phyloP scores from a whole-genome alignment of 108 stramenopile species.

The Epithemia pelagica region DNA sequence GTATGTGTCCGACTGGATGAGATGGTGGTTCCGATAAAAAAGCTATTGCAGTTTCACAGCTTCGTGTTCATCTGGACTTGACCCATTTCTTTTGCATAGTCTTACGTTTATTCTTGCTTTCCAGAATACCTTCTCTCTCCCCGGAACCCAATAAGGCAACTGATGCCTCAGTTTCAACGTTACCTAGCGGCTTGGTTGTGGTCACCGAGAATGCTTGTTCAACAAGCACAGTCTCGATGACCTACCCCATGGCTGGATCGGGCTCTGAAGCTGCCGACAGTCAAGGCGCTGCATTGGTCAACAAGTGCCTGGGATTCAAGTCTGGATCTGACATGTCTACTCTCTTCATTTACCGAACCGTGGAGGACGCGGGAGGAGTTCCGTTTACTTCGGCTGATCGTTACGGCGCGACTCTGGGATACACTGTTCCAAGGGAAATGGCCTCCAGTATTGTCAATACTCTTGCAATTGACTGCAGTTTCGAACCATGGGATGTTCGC shows the following conservation, averaged over 20 bases:
- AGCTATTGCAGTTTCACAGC: too few species aligned
- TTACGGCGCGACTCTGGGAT: conserved; percentile 66
- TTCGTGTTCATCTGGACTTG: too few species aligned
- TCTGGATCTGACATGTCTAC: conserved; percentile 71
- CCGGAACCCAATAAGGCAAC: conserved; percentile 58
- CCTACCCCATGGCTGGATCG: conserved; percentile 81
- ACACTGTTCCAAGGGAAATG: conserved; percentile 65
- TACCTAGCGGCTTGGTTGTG: conserved; percentile 67
- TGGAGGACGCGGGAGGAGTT: conserved; percentile 71
- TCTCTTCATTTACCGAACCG: conserved; percentile 54
- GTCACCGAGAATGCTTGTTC: conserved; percentile 71
- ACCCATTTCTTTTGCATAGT: too few species aligned
- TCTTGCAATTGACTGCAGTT: conserved; percentile 55
- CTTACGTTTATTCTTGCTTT: neutral
- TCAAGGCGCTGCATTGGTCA: conserved; percentile 72
- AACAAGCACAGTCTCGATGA: conserved; percentile 73
- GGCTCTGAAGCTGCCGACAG: conserved; percentile 54
- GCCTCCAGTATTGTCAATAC: conserved; percentile 59
- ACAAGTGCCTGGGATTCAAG: conserved; percentile 77
- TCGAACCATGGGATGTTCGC: conserved; percentile 88
- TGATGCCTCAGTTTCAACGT: conserved; percentile 57
- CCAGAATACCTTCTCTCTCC: conserved; percentile 29
- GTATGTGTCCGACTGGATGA: conserved; percentile 47
- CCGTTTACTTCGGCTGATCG: conserved; percentile 63
- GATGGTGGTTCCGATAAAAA: too few species aligned